Evolutionary conservation across 1,284 basidiomycete genomes (phyloP), one percentile per base, ranked within the genome.

Genomic region (Puccinia novopanici): DNA sequence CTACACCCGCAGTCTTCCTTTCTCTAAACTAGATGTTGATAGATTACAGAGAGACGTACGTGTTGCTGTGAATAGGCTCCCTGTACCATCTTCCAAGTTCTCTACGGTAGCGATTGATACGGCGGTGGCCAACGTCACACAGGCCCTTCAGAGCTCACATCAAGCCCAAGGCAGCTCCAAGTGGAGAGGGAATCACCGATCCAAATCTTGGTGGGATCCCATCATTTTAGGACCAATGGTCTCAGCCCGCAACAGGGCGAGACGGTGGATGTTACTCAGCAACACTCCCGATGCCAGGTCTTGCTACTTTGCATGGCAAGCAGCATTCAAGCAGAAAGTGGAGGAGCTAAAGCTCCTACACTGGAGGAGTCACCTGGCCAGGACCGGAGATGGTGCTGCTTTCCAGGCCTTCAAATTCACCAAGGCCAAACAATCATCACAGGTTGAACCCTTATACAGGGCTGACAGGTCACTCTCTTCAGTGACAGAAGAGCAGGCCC

Each of bases 301-400:
- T 0, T 75, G 57, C 24, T 65, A 75, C 13, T n/a, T 17, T 27
- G n/a, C 57, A 1, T 75, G 74, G 74, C 74, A 75, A 52, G 40
- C 40, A 5, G 13, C 24, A 12, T 75, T 75, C 45, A 75, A 75
- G 65, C 65, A n/a, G 2, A 61, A 65, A 22, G 74, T 75, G 30
- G 40, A 45, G 24, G 61, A 63, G 19, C 22, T 65, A 3, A 75
- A 75, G n/a, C 19, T 40, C 2, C 24, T 24, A 5, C 59, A 75
- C 22, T 75, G 74, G 74, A 22, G 48, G 2, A 30, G 50, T 15
- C 65, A 65, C 34, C 42, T 75, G 2, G 57, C 74, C 27, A n/a
- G 8, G 19, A 45, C 27, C 3, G 40, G 42, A 1, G 24, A 50
- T 13, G 15, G 22, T 9, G 8, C 30, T 3, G 50, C 59, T 1